Evolutionary conservation across 2,329 filamentous ascomycete species (phyloP).

Genomic region (Talaromyces pinophilus): DNA sequence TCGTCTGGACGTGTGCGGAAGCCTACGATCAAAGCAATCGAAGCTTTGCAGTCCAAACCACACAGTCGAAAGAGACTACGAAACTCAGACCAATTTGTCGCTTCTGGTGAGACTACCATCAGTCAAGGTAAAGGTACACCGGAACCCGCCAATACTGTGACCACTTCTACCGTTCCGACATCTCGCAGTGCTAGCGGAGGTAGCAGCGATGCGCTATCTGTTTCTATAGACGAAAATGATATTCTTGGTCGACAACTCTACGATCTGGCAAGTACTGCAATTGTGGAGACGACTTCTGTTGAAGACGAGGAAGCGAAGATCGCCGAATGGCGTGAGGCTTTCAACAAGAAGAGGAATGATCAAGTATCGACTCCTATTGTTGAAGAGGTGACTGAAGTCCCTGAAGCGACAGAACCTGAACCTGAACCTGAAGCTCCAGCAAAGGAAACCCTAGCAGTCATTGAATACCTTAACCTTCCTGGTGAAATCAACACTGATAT

Average conservation of each 20-base stretch:
- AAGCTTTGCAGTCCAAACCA: slow-evolving; percentile 29
- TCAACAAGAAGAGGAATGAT: slow-evolving; percentile 16
- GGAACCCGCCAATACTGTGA: slow-evolving; percentile 8
- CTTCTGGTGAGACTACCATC: background rate
- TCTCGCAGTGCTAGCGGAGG: slow-evolving; percentile 18
- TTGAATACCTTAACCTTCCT: slow-evolving; percentile 16
- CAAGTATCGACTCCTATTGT: background rate
- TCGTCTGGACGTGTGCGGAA: slow-evolving; percentile 34
- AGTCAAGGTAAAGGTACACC: slow-evolving; percentile 11
- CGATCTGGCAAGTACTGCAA: slow-evolving; percentile 26
- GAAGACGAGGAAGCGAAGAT: slow-evolving; percentile 21
- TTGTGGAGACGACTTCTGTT: slow-evolving; percentile 15
- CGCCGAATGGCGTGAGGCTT: slow-evolving; percentile 17
- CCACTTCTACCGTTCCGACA: slow-evolving; percentile 8
- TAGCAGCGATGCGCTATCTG: slow-evolving; percentile 16
- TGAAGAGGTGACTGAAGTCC: background rate
- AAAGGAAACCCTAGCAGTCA: background rate
- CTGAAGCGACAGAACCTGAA: background rate
- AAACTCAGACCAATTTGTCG: slow-evolving; percentile 18
- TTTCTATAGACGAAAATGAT: slow-evolving; percentile 13
- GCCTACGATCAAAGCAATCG: slow-evolving; percentile 34
- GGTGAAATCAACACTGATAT: slow-evolving; percentile 21
- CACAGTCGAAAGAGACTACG: slow-evolving; percentile 24
- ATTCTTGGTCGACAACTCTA: slow-evolving; percentile 25
- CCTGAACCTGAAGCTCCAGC: background rate